Evolutionary conservation across 208 protist species (phyloP), one percentile per base, ranked within the genome.

Genomic region (Phytomonas serpens): DNA sequence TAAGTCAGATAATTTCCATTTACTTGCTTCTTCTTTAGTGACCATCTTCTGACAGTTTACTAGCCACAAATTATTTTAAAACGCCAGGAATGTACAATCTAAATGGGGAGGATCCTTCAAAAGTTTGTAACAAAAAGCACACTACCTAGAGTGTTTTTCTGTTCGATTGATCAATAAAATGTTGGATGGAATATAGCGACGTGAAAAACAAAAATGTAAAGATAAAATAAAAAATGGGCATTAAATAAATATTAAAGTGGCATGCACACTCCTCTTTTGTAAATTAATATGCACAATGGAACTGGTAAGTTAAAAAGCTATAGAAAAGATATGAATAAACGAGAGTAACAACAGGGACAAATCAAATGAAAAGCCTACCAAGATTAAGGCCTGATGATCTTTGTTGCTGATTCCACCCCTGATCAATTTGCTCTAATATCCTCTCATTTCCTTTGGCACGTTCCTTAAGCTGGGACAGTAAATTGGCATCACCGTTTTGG

Each of bases 1-100:
- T 75, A 98, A 85, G 77, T 98, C 93, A n/a, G 79, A 80, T 30
- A 96, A 78, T 74, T 86, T 88, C 88, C 91, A 96, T 76, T 77
- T 79, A 19, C 76, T 76, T 36, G 80, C 78, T n/a, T 93, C 90
- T 27, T 75, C 81, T 61, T 81, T 88, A n/a, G 79, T 85, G 38
- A 85, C 74, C 80, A 86, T 80, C 23, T 63, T 70, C 57, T n/a
- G 47, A 0, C 31, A 42, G 4, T 30, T 36, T 34, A 73, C 27
- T 61, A 67, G 27, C n/a, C 30, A 36, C 5, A 73, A 61, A 72
- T 19, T 37, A 67, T 9, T 52, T 61, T 61, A 7, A 19, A 33
- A 23, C 30, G 9, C 37, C 9, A 51, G 30, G 7, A 64, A 52
- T 65, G 51, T 34, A 76, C 51, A 57, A 36, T 61, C 33, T 6